These are phyloP conservation scores for Glycine soja DNA, from an alignment of 306 rosid species.

Conservation along the genomic window DNA sequence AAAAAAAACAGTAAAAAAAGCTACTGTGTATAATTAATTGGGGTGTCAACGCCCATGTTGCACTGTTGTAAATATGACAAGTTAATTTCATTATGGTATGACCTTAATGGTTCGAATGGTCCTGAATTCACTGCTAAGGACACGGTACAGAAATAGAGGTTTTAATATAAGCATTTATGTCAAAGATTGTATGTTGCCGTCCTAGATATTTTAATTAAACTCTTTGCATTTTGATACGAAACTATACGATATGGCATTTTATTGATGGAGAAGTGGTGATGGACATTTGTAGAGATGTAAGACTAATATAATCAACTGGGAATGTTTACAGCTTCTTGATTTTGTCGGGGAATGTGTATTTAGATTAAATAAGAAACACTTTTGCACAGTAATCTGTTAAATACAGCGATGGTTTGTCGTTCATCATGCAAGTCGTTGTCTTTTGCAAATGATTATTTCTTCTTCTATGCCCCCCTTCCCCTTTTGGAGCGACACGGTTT, in stretches of 20 bases:
- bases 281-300: not conserved
- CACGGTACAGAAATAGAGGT: not conserved
- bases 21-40: not conserved
- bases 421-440: not conserved
- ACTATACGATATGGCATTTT: not conserved
- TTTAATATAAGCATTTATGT: not conserved
- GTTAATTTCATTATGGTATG: not conserved
- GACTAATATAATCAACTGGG: constrained; percentile 8
- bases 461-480: not conserved
- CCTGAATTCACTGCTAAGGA: not conserved
- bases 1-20: not conserved
- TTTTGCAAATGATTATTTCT: not conserved
- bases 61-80: not conserved
- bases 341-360: constrained; percentile 16
- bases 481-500: not conserved
- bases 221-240: too few relatives aligned
- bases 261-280: not conserved
- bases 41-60: not conserved
- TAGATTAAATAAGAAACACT: not conserved
- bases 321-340: constrained; percentile 17
- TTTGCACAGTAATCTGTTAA: too few relatives aligned
- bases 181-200: constrained; percentile 21
- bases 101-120: not conserved
- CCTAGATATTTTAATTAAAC: not conserved
- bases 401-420: not conserved